A percentile compares a stretch with the other conserved stretches of the same genome.
phyloP scores from a whole-genome alignment of 1,139 yeast genomes.

The Kodamaea anthophila region DNA sequence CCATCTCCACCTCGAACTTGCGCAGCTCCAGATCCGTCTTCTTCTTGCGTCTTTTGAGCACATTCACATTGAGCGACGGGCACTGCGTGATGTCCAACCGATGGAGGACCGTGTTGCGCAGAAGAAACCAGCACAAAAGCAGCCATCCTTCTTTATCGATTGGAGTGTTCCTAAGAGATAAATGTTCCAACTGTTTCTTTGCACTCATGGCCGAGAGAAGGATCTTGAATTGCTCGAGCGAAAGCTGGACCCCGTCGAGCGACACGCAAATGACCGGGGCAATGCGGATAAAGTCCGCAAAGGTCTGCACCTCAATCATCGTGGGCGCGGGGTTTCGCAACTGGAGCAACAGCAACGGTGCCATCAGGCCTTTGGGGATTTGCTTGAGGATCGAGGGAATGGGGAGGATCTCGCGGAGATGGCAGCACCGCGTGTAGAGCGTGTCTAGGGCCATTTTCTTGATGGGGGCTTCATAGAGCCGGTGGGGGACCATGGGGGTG shows the following conservation, averaged over 20 bases:
- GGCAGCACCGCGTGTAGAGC: constrained; percentile 72
- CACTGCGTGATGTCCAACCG: constrained; percentile 68
- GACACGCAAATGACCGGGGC: constrained; percentile 68
- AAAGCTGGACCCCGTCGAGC: constrained; percentile 61
- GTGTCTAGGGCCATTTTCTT: constrained; percentile 52
- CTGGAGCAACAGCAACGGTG: constrained; percentile 60
- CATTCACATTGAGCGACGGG: constrained; percentile 52
- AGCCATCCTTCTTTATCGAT: constrained; percentile 67
- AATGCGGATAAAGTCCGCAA: constrained; percentile 67
- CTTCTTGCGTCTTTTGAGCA: constrained; percentile 39
- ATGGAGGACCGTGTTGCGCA: constrained; percentile 50
- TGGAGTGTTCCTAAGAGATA: constrained; percentile 68
- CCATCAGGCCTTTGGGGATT: constrained; percentile 61
- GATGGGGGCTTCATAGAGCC: constrained; percentile 29
- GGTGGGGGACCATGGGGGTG: constrained; percentile 39
- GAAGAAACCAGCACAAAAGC: constrained; percentile 60
- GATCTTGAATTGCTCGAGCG: constrained; percentile 59
- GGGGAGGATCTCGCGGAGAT: constrained; percentile 65
- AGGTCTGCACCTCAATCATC: constrained; percentile 64
- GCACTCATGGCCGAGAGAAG: constrained; percentile 56
- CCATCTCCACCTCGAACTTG: constrained; percentile 24
- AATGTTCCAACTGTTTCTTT: constrained; percentile 56
- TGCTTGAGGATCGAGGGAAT: constrained; percentile 74
- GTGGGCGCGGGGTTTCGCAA: constrained; percentile 70
- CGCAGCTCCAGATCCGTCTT: constrained; percentile 15